A percentile compares a stretch with the other conserved stretches of the same genome.
Conservation (phyloP, 2,329 filamentous ascomycete species). For the Aspergillus latus region DNA sequence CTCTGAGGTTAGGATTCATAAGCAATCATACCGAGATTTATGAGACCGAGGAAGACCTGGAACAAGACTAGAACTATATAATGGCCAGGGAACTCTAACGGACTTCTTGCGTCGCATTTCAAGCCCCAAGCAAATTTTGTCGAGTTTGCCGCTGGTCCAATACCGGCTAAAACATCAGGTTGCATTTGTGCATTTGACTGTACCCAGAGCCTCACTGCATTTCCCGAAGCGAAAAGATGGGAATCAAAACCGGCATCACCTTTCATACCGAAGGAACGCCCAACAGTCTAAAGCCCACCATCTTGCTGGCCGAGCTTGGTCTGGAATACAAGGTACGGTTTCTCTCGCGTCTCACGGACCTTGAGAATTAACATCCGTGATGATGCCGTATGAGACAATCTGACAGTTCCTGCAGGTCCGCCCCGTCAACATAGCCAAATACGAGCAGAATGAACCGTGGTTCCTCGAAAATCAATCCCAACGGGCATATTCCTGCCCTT, state of each 20-base stretch:
- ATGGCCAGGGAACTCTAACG: no score
- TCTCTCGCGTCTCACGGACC: neutral
- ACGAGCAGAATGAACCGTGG: slow-evolving; percentile 8
- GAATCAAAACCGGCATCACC: neutral
- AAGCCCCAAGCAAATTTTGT: no score
- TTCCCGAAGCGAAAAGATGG: neutral
- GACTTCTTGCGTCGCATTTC: no score
- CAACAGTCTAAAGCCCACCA: neutral
- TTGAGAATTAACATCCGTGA: neutral
- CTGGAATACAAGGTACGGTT: neutral
- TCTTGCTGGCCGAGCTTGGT: neutral
- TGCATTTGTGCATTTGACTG: no score
- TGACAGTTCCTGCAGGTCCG: neutral
- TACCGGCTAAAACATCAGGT: no score
- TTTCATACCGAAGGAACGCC: neutral
- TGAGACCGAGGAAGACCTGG: no score
- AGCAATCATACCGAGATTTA: no score
- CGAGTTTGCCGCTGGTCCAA: no score
- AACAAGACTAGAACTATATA: no score
- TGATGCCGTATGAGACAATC: no score
- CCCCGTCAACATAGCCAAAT: neutral
- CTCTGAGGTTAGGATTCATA: no score
- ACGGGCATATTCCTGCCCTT: slow-evolving; percentile 4
- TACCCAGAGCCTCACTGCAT: no score
- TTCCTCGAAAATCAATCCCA: slow-evolving; percentile 7